Evolutionary conservation across 163 green algal genomes (phyloP), one percentile per base, ranked within the genome.

Genomic region (Prototheca wickerhamii): DNA sequence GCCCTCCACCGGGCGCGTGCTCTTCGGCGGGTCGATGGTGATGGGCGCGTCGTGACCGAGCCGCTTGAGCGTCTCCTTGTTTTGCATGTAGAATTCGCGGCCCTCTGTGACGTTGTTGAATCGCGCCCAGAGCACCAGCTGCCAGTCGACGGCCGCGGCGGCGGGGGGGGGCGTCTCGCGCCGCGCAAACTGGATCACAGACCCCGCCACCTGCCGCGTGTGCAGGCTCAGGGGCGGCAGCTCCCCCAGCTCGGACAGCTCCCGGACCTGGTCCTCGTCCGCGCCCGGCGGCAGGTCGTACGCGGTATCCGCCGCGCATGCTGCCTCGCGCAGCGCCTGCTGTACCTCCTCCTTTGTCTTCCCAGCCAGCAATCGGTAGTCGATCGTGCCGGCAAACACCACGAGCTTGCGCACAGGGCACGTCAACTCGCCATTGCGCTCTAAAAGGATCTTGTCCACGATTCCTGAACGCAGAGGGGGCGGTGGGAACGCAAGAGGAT

Each of bases 371-470:
- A n/a, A 25, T 25, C 29, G 26, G 23, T n/a, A 21, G 53, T 60
- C 53, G 15, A 37, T n/a, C 53, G 20, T 21, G 6, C 28, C 53
- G 10, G 20, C n/a, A 35, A 60, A 35, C 53, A 60, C 53, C 15
- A 25, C 53, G 12, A 60, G 52, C 40, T 53, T 21, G 20, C 34
- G 32, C 12, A 71, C 69, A 7, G 69, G 69, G 63, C 69, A 76
- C 32, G 69, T 76, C 5, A 76, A 60, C 35, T 33, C 54, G 54
- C 69, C 69, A 12, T 35, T 32, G 17, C 69, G 59, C 3, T 33
- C 58, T 21, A 76, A 54, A 42, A n/a, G 31, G 29, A 76, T 34
- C 30, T 71, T 49, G 30, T 68, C 26, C 34, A 76, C 42, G 34
- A 67, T 37, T 3, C 63, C 63, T 65, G 60, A n/a, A n/a, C n/a